A percentile compares a stretch with the other conserved stretches of the same genome.
These are phyloP conservation scores for Eurotiales sp. DNA, from an alignment of 2,329 filamentous ascomycete genomes.

Conservation along the genomic window DNA sequence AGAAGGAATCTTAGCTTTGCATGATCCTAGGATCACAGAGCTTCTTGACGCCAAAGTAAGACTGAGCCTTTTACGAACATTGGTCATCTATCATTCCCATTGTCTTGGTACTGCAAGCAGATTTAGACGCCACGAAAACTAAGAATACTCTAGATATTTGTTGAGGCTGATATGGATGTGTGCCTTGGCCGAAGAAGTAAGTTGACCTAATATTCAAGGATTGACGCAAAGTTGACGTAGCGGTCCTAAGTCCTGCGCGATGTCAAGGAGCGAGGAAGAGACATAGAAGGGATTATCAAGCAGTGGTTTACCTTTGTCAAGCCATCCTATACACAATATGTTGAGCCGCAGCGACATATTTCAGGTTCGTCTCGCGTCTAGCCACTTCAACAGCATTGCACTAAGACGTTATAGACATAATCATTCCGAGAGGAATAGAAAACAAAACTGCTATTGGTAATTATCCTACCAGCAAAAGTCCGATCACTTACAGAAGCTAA, in stretches of 20 bases:
- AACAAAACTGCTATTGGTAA: constrained; percentile 79
- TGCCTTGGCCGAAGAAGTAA: constrained; percentile 83
- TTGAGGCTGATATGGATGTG: constrained; percentile 91
- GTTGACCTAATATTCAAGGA: constrained; percentile 23
- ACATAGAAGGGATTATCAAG: constrained; percentile 93
- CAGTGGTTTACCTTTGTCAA: constrained; percentile 98
- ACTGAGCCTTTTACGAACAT: background rate
- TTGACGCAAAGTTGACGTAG: background rate
- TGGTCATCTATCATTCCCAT: background rate
- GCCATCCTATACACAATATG: constrained; percentile 91
- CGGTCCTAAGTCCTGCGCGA: constrained; percentile 68
- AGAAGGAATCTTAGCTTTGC: constrained; percentile 92
- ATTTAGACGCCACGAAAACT: constrained; percentile 11
- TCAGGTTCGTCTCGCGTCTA: constrained; percentile 55
- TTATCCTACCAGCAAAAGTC: background rate
- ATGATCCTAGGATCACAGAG: constrained; percentile 79
- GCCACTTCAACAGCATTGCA: background rate
- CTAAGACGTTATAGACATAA: constrained; percentile 60
- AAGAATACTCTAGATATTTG: constrained; percentile 67
- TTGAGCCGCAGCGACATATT: constrained; percentile 84
- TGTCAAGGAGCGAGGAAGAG: constrained; percentile 80
- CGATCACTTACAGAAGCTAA: constrained; percentile 16
- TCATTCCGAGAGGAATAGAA: constrained; percentile 90
- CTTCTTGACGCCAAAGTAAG: constrained; percentile 77
- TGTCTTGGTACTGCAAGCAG: background rate